These are phyloP conservation scores for Kappamyces sp. DNA, from an alignment of 192 early-diverging fungal species.

Conservation along the genomic window DNA sequence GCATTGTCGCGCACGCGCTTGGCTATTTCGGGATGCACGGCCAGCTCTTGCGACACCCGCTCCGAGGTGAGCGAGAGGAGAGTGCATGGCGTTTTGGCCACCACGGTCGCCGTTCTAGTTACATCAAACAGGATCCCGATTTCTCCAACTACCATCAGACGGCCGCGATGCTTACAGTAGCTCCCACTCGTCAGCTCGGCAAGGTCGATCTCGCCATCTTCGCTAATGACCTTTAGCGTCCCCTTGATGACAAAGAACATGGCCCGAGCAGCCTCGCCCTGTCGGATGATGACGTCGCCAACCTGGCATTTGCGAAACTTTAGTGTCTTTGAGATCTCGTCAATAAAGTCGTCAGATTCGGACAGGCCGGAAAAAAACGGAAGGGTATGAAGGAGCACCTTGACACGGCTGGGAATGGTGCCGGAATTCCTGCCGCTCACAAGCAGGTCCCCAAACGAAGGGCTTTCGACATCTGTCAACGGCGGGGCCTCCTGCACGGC, in stretches of 20 bases:
- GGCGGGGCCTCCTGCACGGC: too few relatives aligned
- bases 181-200: conserved; percentile 33
- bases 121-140: conserved; percentile 47
- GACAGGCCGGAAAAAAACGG: conserved; percentile 10
- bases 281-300: conserved; percentile 48
- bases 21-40: conserved; percentile 57
- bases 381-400: conserved; percentile 6
- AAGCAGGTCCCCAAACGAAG: too few relatives aligned
- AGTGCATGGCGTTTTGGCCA: conserved; percentile 57
- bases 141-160: conserved; percentile 42
- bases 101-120: conserved; percentile 56
- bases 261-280: conserved; percentile 59
- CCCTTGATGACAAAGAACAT: conserved; percentile 73
- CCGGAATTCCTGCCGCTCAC: neutral
- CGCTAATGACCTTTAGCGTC: conserved; percentile 54
- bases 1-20: conserved; percentile 53
- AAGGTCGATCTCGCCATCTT: conserved; percentile 43
- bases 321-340: conserved; percentile 30
- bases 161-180: conserved; percentile 30
- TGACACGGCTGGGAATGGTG: conserved; percentile 1
- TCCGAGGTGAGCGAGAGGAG: conserved; percentile 59
- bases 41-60: conserved; percentile 46
- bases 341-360: conserved; percentile 13
- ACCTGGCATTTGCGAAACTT: conserved; percentile 44
- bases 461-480: too few relatives aligned